Base-by-base conservation (phyloP, 768 basidiomycete species). In the Strobilomyces confusus region DNA sequence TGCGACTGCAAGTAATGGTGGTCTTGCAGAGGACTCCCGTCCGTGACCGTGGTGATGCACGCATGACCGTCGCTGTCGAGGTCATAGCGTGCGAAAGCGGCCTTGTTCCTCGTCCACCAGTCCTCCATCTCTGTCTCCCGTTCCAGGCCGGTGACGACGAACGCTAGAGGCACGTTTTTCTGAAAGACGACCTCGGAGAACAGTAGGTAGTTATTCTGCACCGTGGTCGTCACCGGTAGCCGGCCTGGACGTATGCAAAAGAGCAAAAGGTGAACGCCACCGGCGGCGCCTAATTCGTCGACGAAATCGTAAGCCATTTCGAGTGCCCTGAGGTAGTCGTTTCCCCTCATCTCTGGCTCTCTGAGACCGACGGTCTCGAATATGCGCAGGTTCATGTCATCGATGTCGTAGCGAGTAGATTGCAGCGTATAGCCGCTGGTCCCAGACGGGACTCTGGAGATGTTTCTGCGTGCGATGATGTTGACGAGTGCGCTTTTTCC, bases 151-250 rank as follows among this genome's bases (percentile, higher is more conserved):
- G 72, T 75, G 38, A 73, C 55, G 6, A 70, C 67, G 9, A 76
- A 50, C 0, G 69, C 62, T 6, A 70, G 62, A 1, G 75, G 73
- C 4, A 75, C 75, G 14, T 57, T 32, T 26, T 54, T 46, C n/a
- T 58, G 59, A 51, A 73, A 75, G 14, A 75, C 62, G 15, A 72
- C 62, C 29, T 75, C 66, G 40, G 60, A 49, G 52, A 74, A 73
- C 13, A 73, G 45, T 29, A 53, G 49, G 57, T 72, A 75, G 45
- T 75, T 75, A 55, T 63, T 63, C 38, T 59, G 58, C 26, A 61
- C 52, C 0, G 62, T 54, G n/a, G 63, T 56, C 20, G 57, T 69
- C 29, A 29, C 29, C 6, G 29, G 29, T 54, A 75, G 62, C 38
- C 67, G 50, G 1, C 68, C 65, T 2, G 62, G 69, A 3, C 69